These are phyloP conservation scores for Phalaenopsis aphrodite DNA, from an alignment of 106 monocot species.

Conservation along the genomic window DNA sequence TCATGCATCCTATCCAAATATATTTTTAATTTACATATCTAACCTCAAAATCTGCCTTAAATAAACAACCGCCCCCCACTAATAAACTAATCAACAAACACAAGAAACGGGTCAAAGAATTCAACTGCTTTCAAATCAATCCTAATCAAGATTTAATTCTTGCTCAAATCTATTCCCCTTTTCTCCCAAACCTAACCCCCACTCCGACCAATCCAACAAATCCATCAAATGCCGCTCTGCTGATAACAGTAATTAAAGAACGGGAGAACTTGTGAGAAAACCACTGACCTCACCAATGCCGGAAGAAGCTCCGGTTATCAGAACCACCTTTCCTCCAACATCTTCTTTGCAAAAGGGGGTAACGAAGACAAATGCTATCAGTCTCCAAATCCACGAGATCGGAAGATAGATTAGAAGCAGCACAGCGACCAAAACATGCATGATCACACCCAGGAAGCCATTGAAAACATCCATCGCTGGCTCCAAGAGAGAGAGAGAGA, in stretches of 20 bases:
- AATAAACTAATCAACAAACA: too few species aligned
- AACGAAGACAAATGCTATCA: constrained; percentile 20
- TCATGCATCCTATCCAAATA: too few species aligned
- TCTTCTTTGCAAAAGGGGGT: constrained; percentile 38
- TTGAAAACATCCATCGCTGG: constrained; percentile 26
- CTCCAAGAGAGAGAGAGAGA: too few species aligned
- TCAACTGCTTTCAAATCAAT: too few species aligned
- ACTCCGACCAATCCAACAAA: background rate
- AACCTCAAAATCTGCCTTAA: too few species aligned
- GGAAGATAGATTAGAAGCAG: constrained; percentile 42
- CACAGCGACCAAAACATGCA: constrained; percentile 26
- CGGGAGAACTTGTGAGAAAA: background rate
- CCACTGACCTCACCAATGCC: constrained; percentile 77
- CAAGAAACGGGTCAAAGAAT: too few species aligned
- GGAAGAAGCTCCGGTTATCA: constrained; percentile 86
- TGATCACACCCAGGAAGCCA: constrained; percentile 21
- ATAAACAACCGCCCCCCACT: too few species aligned
- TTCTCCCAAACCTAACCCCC: too few species aligned
- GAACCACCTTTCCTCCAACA: constrained; percentile 53
- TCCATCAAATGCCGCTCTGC: background rate
- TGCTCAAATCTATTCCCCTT: too few species aligned
- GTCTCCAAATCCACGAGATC: constrained; percentile 25
- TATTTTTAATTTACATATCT: too few species aligned
- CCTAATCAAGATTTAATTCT: too few species aligned
- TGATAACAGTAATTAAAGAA: background rate